Percentiles rank a stretch among this genome's conserved stretches.
Conservation (phyloP, 345 rosid species). For the Abelmoschus esculentus region DNA sequence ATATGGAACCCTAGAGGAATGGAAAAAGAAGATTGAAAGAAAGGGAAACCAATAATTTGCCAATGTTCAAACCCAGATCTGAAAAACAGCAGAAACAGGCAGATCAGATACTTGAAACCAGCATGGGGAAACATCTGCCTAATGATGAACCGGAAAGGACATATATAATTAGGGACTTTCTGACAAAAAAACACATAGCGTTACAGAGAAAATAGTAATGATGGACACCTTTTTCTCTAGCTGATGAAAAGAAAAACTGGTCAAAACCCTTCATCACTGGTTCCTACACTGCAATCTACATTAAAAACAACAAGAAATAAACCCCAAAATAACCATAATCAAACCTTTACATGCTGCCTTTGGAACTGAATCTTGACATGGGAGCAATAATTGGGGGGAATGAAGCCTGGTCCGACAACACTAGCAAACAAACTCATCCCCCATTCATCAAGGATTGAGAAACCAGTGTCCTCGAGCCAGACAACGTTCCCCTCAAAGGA, state of each 20-base stretch:
- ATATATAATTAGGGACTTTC: slow-evolving; percentile 20
- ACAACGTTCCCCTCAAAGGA: slow-evolving; percentile 92
- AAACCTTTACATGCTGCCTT: slow-evolving; percentile 25
- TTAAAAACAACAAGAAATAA: slow-evolving; percentile 6
- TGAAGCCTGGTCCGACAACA: slow-evolving; percentile 99
- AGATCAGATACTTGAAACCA: slow-evolving; percentile 36
- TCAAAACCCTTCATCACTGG: slow-evolving; percentile 50
- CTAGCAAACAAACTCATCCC: slow-evolving; percentile 22
- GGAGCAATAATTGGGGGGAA: slow-evolving; percentile 83
- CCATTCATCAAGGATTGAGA: not conserved
- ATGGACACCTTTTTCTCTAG: slow-evolving; percentile 30
- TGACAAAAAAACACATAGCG: too few species aligned
- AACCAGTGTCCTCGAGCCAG: slow-evolving; percentile 79
- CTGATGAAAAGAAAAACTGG: slow-evolving; percentile 18
- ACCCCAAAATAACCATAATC: slow-evolving; percentile 4
- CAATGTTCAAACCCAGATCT: slow-evolving; percentile 32
- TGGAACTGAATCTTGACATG: not conserved
- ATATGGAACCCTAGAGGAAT: slow-evolving; percentile 25
- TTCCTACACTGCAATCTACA: slow-evolving; percentile 50
- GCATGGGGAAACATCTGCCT: slow-evolving; percentile 25
- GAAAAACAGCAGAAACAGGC: slow-evolving; percentile 32
- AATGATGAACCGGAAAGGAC: slow-evolving; percentile 22
- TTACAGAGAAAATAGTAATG: slow-evolving; percentile 34
- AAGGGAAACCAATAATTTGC: not conserved
- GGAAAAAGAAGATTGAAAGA: not conserved